Percentiles rank a stretch among this genome's conserved stretches.
Evolutionary conservation across 257 asterid species (phyloP).

Genomic region (Sherardia arvensis): DNA sequence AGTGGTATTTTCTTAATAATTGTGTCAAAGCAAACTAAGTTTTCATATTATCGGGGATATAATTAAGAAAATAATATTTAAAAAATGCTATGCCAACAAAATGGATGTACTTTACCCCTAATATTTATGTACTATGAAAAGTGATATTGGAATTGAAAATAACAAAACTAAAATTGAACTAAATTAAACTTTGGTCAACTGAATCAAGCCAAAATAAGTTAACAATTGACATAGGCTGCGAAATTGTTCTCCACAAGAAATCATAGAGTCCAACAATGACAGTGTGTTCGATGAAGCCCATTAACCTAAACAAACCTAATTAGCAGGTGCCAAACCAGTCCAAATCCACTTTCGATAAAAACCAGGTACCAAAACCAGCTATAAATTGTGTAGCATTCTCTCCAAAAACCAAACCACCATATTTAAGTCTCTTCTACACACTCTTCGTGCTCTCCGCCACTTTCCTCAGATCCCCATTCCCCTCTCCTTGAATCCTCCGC

Average conservation of each 20-base stretch:
- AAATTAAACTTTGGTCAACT: too few relatives aligned
- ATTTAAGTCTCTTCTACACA: conserved; percentile 12
- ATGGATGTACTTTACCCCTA: too few relatives aligned
- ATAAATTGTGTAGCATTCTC: not conserved
- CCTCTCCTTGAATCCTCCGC: conserved; percentile 14
- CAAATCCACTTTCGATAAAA: conserved; percentile 11
- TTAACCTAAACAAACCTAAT: not conserved
- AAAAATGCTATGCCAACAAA: too few relatives aligned
- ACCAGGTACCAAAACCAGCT: not conserved
- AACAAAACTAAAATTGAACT: too few relatives aligned
- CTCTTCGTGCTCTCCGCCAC: conserved; percentile 66
- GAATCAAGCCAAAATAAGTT: too few relatives aligned
- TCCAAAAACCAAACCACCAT: not conserved
- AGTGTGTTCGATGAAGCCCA: not conserved
- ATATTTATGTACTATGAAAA: too few relatives aligned
- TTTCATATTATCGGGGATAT: too few relatives aligned
- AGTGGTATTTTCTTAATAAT: too few relatives aligned
- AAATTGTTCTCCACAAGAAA: not conserved
- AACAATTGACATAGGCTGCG: too few relatives aligned
- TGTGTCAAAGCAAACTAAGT: too few relatives aligned
- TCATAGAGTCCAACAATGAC: not conserved
- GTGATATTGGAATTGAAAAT: too few relatives aligned
- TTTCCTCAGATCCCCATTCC: conserved; percentile 24
- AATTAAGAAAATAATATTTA: too few relatives aligned
- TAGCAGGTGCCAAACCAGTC: not conserved